These are phyloP conservation scores for Cyberlindnera misumaiensis DNA, from an alignment of 805 yeast species.

Conservation along the genomic window DNA sequence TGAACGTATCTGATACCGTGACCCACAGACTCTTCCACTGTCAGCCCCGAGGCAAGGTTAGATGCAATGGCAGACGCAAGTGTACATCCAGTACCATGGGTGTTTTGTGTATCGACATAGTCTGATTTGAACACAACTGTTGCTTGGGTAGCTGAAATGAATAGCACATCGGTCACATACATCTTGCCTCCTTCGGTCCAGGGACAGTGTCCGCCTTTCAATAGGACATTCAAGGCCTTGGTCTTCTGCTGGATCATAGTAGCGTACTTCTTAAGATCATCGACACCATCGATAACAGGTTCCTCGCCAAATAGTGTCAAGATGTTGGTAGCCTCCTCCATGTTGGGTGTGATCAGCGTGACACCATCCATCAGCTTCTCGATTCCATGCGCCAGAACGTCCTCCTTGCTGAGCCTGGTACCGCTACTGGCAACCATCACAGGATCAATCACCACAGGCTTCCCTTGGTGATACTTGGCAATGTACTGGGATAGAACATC, in stretches of 20 bases:
- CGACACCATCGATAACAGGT: constrained; percentile 27
- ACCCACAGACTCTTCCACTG: constrained; percentile 43
- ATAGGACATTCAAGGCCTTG: constrained; percentile 46
- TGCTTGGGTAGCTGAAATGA: constrained; percentile 22
- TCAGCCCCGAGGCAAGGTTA: constrained; percentile 51
- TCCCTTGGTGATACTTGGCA: constrained; percentile 23
- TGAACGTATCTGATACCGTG: constrained; percentile 61
- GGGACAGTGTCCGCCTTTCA: constrained; percentile 79
- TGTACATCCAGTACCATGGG: constrained; percentile 93
- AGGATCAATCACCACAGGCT: constrained; percentile 65
- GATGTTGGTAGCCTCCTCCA: constrained; percentile 52
- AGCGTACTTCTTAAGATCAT: constrained; percentile 35
- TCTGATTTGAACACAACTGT: constrained; percentile 37
- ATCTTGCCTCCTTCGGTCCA: constrained; percentile 27
- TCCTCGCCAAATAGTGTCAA: constrained; percentile 26
- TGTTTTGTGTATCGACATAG: constrained; percentile 40
- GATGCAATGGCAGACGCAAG: constrained; percentile 76
- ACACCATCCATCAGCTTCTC: constrained; percentile 43
- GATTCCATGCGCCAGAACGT: constrained; percentile 39
- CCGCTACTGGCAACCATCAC: constrained; percentile 84
- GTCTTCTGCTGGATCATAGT: constrained; percentile 30
- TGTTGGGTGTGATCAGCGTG: constrained; percentile 67
- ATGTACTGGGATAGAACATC: constrained; percentile 53
- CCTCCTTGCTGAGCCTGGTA: constrained; percentile 42
- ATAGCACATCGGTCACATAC: constrained; percentile 48